A percentile compares a stretch with the other conserved stretches of the same genome.
phyloP scores from a whole-genome alignment of 2,329 filamentous ascomycete species.

The Claviceps maximensis region DNA sequence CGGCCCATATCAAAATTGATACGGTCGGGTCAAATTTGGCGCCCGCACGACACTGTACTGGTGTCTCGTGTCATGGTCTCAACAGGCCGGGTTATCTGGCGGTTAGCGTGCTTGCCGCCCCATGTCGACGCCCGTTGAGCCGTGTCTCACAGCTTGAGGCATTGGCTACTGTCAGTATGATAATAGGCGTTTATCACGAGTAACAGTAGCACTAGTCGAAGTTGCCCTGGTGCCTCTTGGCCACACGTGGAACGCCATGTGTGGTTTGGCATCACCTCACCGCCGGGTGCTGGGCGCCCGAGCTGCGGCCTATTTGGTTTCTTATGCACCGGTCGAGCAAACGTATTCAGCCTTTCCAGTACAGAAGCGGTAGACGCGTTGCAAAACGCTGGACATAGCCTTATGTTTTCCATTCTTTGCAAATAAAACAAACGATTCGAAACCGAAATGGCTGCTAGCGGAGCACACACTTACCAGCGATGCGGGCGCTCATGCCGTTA shows the following conservation, averaged over 20 bases:
- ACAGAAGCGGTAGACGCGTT: neutral
- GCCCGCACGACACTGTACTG: neutral
- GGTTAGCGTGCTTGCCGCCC: neutral
- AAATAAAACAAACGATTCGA: neutral
- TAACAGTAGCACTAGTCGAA: neutral
- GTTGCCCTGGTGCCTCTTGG: neutral
- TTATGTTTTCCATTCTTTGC: neutral
- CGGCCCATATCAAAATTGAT: neutral
- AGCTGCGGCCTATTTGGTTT: neutral
- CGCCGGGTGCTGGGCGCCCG: neutral
- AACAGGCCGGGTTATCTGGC: neutral
- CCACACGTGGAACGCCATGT: neutral
- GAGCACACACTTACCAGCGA: neutral
- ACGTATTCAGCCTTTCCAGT: neutral
- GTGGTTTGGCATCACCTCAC: neutral
- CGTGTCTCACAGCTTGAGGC: neutral
- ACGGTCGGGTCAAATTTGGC: neutral
- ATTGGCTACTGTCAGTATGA: neutral
- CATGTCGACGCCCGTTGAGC: slow-evolving; percentile 1
- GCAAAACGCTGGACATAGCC: neutral
- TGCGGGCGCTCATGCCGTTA: neutral
- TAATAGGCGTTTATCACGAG: neutral
- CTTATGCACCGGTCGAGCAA: neutral
- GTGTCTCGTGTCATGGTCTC: neutral
- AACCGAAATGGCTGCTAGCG: neutral